These are phyloP conservation scores for Schoenoplectus tabernaemontani DNA, from an alignment of 202 grass and related monocot genomes.

Conservation along the genomic window DNA sequence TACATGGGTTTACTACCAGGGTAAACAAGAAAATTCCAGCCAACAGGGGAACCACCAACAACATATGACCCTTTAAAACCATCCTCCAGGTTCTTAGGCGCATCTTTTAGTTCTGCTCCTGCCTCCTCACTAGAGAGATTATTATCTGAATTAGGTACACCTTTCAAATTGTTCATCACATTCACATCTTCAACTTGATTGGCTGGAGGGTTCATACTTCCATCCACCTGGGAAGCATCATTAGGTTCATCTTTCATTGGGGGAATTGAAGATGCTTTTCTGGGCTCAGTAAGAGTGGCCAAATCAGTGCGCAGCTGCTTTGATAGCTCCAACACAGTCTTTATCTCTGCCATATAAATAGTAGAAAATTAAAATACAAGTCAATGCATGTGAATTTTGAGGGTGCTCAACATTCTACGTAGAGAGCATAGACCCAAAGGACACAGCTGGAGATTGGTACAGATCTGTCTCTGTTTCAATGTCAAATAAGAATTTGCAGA, in stretches of 20 bases:
- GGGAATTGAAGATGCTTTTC: slow-evolving; percentile 19
- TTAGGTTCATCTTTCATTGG: slow-evolving; percentile 17
- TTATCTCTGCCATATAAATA: slow-evolving; percentile 40
- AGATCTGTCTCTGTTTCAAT: neutral
- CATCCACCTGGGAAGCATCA: slow-evolving; percentile 10
- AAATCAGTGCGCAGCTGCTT: slow-evolving; percentile 42
- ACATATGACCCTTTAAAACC: slow-evolving; percentile 46
- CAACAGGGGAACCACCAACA: slow-evolving; percentile 72
- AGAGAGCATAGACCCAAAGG: neutral
- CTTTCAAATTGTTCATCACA: slow-evolving; percentile 2
- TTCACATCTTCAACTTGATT: slow-evolving; percentile 10
- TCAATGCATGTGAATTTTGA: neutral
- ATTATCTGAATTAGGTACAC: slow-evolving; percentile 14
- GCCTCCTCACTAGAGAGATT: neutral
- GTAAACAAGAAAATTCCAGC: slow-evolving; percentile 77
- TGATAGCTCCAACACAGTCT: slow-evolving; percentile 44
- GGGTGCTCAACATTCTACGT: neutral
- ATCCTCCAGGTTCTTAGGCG: slow-evolving; percentile 30
- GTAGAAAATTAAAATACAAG: neutral
- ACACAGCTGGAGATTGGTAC: neutral
- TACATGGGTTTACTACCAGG: slow-evolving; percentile 52
- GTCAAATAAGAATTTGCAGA: neutral
- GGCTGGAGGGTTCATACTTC: slow-evolving; percentile 23
- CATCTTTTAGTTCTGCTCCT: slow-evolving; percentile 22
- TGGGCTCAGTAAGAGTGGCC: slow-evolving; percentile 19